Base-by-base conservation (phyloP, 2,329 filamentous ascomycete species). In the Uncinocarpus reesii region DNA sequence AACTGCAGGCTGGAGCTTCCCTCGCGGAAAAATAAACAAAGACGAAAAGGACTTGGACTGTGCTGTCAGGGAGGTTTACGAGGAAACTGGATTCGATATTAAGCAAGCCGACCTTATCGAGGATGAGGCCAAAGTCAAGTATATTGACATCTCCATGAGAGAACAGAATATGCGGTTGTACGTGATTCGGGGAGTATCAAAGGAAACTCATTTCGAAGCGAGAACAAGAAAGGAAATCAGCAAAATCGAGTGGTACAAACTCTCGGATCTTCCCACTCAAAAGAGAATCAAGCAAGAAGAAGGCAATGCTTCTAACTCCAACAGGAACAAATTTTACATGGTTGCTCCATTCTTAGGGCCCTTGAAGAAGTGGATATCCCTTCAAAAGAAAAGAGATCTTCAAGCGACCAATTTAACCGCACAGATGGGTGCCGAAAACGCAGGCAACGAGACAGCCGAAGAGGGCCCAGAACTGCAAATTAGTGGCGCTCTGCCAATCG, bases 1-100 rank as follows among this genome's bases (percentile, higher is more conserved):
- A 65, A 82, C 84, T 28, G 85, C 90, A 10, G 90, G 84, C 62
- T 98, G 92, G 92, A 94, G 88, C 63, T 98, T 98, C 51, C 92
- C 92, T 0, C 74, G 90, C 43, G 93, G 92, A 32, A 98, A 98
- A 70, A 96, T 98, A 69, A 95, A 95, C 72, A 94, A 95, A 68
- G 86, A 94, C 59, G 92, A 98, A 65, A 81, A 86, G 51, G 90
- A 98, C 60, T 68, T 96, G 48, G 88, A 92, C 62, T 98, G 93
- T 65, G 92, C 93, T 20, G 77, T 95, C 44, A 80, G 92, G 44
- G 92, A 98, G 62, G 90, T 95, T 3, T 92, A 89, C 61, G 92
- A 98, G 65, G 92, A 98, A 70, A 98, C 92, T 0, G 92, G 92
- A 1, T 87, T 86, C 58, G 86, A 98, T 62, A 74, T 95, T 45